Evolutionary conservation across 2,329 filamentous ascomycete genomes (phyloP), one percentile per base, ranked within the genome.

Genomic region (Sphaerulina vaccinii): DNA sequence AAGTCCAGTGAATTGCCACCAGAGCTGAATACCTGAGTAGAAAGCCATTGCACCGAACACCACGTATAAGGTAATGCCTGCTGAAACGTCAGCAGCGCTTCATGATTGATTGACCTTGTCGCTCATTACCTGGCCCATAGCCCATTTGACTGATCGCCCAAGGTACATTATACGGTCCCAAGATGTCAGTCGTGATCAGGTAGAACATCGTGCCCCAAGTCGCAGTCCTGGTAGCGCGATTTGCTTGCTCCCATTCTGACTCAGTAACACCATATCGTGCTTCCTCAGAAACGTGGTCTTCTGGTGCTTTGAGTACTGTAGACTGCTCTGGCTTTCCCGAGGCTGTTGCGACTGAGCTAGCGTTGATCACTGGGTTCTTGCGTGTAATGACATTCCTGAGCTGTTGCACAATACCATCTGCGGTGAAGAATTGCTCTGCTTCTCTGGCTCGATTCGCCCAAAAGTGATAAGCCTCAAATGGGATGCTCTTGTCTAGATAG

Each of bases 131-230:
- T 27, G 70, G 70, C 7, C 70, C 68, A 38, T 64, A 69, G 1
- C 65, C 65, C 53, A 68, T 60, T 37, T 64, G 58, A 2, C 56
- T 49, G 8, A 68, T 54, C 1, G 68, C 65, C 61, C 65, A 71
- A 13, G 69, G 69, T 3, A 68, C 63, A 37, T 60, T 64, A 55
- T 62, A 70, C 1, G 69, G 69, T 3, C 71, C 71, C 1, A 73
- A 63, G 21, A 73, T 68, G 51, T 75, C 72, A 2, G 73, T 75
- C 13, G 73, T 75, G 49, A 75, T 73, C 32, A 75, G 60, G 57
- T 73, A 78, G 62, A 52, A 77, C 40, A 70, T 54, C 8, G 67
- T 61, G 42, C 65, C 63, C 64, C 67, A 70, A 1, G 65, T 68
- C 6, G 70, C 70, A 18, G 69, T 71, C 10, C 70, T 60, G 19